Evolutionary conservation across 352 stramenopile species (phyloP).

Genomic region (Halophytophthora batemanensis): DNA sequence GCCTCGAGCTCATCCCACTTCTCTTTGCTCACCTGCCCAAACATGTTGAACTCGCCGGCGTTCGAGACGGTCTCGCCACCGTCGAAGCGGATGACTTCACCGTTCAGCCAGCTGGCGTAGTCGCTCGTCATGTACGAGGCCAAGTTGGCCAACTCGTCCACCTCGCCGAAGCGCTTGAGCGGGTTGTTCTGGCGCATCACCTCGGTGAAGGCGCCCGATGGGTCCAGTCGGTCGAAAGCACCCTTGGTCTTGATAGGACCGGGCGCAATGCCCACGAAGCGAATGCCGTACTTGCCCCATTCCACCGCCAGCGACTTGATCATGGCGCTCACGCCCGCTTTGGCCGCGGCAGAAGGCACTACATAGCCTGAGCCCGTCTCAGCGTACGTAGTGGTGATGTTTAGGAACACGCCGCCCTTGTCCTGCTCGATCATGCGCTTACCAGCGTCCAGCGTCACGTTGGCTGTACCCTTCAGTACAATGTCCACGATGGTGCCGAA

Average conservation of each 20-base stretch:
- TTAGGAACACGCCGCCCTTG: conserved; percentile 89
- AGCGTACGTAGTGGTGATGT: conserved; percentile 96
- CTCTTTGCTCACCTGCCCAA: conserved; percentile 49
- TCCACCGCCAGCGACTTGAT: conserved; percentile 95
- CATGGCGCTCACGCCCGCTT: conserved; percentile 92
- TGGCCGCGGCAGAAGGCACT: conserved; percentile 93
- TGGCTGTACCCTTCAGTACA: conserved; percentile 85
- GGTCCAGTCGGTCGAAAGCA: conserved; percentile 76
- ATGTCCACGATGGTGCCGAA: conserved; percentile 98
- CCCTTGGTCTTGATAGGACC: conserved; percentile 92
- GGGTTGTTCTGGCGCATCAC: conserved; percentile 70
- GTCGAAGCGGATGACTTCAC: conserved; percentile 80
- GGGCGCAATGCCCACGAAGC: conserved; percentile 96
- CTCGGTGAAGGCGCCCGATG: conserved; percentile 62
- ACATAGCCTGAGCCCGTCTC: conserved; percentile 94
- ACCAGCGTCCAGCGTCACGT: conserved; percentile 77
- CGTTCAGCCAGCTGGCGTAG: conserved; percentile 82
- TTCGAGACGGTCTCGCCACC: conserved; percentile 75
- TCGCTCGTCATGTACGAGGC: conserved; percentile 74
- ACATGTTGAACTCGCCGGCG: conserved; percentile 81
- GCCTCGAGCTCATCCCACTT: conserved; percentile 76
- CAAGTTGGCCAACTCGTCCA: conserved; percentile 79
- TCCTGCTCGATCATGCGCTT: conserved; percentile 80
- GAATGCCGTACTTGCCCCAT: conserved; percentile 94
- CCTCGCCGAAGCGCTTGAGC: conserved; percentile 65